These are phyloP conservation scores for Keqinozyma sinolaborantium DNA, from an alignment of 1,139 yeast genomes.

Conservation along the genomic window DNA sequence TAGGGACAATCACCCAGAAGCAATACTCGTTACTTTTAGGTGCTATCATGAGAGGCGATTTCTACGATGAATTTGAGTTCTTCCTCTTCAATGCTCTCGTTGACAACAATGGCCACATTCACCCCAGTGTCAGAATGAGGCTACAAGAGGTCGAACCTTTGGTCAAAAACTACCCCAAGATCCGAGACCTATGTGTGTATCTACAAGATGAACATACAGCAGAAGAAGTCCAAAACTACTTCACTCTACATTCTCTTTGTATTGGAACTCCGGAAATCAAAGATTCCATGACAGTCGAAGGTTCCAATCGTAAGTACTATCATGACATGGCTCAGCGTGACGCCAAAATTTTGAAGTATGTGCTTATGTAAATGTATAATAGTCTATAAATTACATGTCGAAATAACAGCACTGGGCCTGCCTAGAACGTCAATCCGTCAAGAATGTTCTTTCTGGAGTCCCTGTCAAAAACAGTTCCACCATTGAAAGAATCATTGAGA, in stretches of 20 bases:
- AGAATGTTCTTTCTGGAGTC: slow-evolving; percentile 25
- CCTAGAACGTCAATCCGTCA: slow-evolving; percentile 21
- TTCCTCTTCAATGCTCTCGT: slow-evolving; percentile 22
- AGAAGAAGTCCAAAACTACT: too few species aligned
- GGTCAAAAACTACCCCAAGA: too few species aligned
- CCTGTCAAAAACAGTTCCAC: slow-evolving; percentile 29
- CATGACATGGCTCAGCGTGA: slow-evolving; percentile 24
- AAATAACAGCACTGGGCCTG: slow-evolving; percentile 1
- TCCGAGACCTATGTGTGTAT: too few species aligned
- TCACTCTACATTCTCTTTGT: too few species aligned
- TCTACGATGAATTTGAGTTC: slow-evolving; percentile 23
- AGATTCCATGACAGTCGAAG: too few species aligned
- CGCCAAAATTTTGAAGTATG: slow-evolving; percentile 16
- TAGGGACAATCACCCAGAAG: slow-evolving; percentile 9
- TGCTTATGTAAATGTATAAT: slow-evolving; percentile 9
- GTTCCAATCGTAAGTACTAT: slow-evolving; percentile 17
- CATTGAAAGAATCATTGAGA: slow-evolving; percentile 20
- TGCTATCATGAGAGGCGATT: slow-evolving; percentile 25
- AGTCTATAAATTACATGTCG: background rate
- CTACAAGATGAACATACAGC: too few species aligned
- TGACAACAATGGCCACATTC: slow-evolving; percentile 12
- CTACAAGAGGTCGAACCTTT: too few species aligned
- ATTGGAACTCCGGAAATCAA: too few species aligned
- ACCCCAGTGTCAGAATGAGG: slow-evolving; percentile 6
- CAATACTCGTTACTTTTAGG: slow-evolving; percentile 21